These are phyloP conservation scores for Candida neerlandica DNA, from an alignment of 1,139 yeast genomes.

Conservation along the genomic window DNA sequence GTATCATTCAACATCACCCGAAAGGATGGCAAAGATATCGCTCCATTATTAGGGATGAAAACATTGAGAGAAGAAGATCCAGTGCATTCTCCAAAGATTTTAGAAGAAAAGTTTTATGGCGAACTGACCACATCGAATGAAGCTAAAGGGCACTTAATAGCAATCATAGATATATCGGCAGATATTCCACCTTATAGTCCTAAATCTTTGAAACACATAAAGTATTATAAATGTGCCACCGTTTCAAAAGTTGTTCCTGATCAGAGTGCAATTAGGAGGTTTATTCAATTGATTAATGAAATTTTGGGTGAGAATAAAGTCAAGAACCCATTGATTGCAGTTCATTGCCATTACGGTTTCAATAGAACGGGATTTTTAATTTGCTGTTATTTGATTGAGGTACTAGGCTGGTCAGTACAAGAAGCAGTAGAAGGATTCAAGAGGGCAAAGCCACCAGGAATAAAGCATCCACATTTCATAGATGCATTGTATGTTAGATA, in stretches of 20 bases:
- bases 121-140: slow-evolving; percentile 20
- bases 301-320: slow-evolving; percentile 33
- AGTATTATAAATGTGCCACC: slow-evolving; percentile 73
- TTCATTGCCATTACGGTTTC: slow-evolving; percentile 84
- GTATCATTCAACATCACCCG: slow-evolving; percentile 50
- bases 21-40: slow-evolving; percentile 28
- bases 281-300: slow-evolving; percentile 55
- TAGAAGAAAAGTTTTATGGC: slow-evolving; percentile 51
- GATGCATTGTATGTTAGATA: slow-evolving; percentile 74
- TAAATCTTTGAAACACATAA: slow-evolving; percentile 49
- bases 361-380: slow-evolving; percentile 78
- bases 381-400: slow-evolving; percentile 68
- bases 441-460: slow-evolving; percentile 67
- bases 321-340: slow-evolving; percentile 51
- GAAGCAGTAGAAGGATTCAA: slow-evolving; percentile 67
- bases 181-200: slow-evolving; percentile 80
- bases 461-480: slow-evolving; percentile 75
- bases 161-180: slow-evolving; percentile 72
- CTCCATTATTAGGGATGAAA: slow-evolving; percentile 72
- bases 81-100: slow-evolving; percentile 56
- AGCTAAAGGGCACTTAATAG: slow-evolving; percentile 45
- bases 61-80: slow-evolving; percentile 69
- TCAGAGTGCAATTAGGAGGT: slow-evolving; percentile 56
- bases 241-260: slow-evolving; percentile 81
- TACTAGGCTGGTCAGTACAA: slow-evolving; percentile 57